A percentile compares a stretch with the other conserved stretches of the same genome.
These are phyloP conservation scores for Neofusicoccum umdonicola DNA, from an alignment of 2,329 filamentous ascomycete genomes.

Conservation along the genomic window DNA sequence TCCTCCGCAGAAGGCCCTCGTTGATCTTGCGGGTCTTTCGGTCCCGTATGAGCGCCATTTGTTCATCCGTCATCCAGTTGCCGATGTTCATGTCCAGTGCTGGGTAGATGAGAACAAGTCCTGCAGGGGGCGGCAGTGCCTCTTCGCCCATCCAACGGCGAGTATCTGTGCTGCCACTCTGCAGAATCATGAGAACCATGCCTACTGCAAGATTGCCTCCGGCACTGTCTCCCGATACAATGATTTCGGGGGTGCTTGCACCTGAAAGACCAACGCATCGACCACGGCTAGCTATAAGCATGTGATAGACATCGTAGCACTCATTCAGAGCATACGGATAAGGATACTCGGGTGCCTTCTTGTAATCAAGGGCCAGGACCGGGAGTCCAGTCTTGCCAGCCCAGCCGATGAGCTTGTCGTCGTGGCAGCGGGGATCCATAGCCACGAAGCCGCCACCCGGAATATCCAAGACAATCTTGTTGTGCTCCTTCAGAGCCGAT, in stretches of 20 bases:
- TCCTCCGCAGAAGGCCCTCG: conserved; percentile 71
- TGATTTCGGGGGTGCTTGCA: conserved; percentile 61
- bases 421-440: conserved; percentile 91
- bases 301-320: conserved; percentile 81
- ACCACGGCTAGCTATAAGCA: conserved; percentile 68
- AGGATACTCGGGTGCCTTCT: conserved; percentile 78
- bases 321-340: conserved; percentile 85
- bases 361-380: conserved; percentile 86
- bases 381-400: conserved; percentile 85
- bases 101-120: conserved; percentile 83
- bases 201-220: conserved; percentile 79
- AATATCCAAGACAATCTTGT: conserved; percentile 79
- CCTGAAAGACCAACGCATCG: conserved; percentile 74
- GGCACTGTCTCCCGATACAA: conserved; percentile 77
- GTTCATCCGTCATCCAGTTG: conserved; percentile 98
- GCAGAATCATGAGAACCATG: conserved; percentile 83
- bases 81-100: conserved; percentile 95
- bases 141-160: conserved; percentile 56
- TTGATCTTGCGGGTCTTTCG: conserved; percentile 76
- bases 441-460: conserved; percentile 95
- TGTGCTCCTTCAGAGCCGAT: conserved; percentile 71
- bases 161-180: conserved; percentile 61
- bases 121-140: conserved; percentile 71
- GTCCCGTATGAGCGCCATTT: conserved; percentile 91
- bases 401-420: conserved; percentile 93